Base-by-base conservation (phyloP, 2,329 filamentous ascomycete genomes). In the Parastagonospora avenae region DNA sequence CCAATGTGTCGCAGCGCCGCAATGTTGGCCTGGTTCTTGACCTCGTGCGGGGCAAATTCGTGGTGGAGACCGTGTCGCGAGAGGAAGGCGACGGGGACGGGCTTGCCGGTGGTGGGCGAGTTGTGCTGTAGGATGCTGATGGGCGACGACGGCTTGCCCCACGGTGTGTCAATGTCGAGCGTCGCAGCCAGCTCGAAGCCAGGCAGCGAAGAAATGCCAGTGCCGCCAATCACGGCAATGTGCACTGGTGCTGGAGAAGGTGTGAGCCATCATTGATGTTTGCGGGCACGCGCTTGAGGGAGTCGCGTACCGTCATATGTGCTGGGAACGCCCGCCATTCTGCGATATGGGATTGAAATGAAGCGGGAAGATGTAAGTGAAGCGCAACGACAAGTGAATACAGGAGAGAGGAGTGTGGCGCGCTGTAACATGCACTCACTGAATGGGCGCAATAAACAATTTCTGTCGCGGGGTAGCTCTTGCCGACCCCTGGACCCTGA, bases 11-110 rank as follows among this genome's bases (percentile, higher is more conserved):
- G 88, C 57, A 99, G 82, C n/a, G 94, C 94, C n/a, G 94, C 93
- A 68, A 99, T 96, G 80, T 97, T 99, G 76, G 94, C 94, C 58
- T 91, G 91, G 60, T 87, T 85, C 52, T 92, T 92, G n/a, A 99
- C 90, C 77, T 99, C 94, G 71, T 97, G 92, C 0, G 94, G 94
- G 5, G 92, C 91, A 62, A 90, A 82, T 76, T 97, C 85, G 79
- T 99, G 94, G 83, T 94, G 82, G 10, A 86, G 73, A 60, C 94
- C 94, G 77, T 99, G 94, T 38, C 94, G 91, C 57, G 92, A 91
- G 63, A 99, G 85, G 81, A 99, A 99, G 48, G 94, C 94, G 57
- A 99, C 78, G 11, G 84, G 81, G 40, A 85, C 81, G 7, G 79
- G 78, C 62, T 82, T 78, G 63, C 81, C 79, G 45, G 79, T 85